These are phyloP conservation scores for Candida rishiriensis DNA, from an alignment of 805 yeast species.

Conservation along the genomic window DNA sequence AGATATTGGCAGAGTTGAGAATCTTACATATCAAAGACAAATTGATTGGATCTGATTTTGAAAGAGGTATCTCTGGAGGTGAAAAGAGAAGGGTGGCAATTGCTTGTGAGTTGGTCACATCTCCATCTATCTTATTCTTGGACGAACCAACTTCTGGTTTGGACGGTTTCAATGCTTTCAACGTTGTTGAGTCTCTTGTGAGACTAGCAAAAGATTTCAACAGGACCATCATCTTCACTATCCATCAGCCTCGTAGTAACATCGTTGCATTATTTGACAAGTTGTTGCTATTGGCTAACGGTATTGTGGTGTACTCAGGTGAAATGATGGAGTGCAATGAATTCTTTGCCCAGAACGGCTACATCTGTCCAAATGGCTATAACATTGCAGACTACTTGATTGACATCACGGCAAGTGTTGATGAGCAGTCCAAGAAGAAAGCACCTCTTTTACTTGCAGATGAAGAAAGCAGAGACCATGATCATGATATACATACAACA, in stretches of 20 bases:
- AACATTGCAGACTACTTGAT: slow-evolving; percentile 92
- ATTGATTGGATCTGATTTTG: slow-evolving; percentile 82
- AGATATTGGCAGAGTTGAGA: slow-evolving; percentile 80
- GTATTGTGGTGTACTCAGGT: slow-evolving; percentile 85
- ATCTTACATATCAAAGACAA: slow-evolving; percentile 80
- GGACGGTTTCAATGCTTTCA: slow-evolving; percentile 89
- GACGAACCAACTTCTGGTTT: slow-evolving; percentile 97
- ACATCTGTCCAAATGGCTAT: slow-evolving; percentile 80
- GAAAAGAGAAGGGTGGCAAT: slow-evolving; percentile 89
- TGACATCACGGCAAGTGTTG: slow-evolving; percentile 69
- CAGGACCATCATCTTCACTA: slow-evolving; percentile 87
- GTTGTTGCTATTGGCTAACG: slow-evolving; percentile 74
- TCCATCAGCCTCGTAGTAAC: slow-evolving; percentile 96
- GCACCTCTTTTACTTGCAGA: slow-evolving; percentile 3
- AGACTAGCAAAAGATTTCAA: slow-evolving; percentile 74
- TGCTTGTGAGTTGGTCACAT: slow-evolving; percentile 88
- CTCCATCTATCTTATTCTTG: slow-evolving; percentile 75
- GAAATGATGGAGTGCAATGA: slow-evolving; percentile 69
- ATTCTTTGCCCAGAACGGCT: slow-evolving; percentile 72
- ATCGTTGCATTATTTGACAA: slow-evolving; percentile 89
- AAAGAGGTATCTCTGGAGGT: slow-evolving; percentile 91
- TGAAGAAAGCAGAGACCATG: slow-evolving; percentile 16
- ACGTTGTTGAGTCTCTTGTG: slow-evolving; percentile 82
- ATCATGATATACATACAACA: slow-evolving; percentile 28
- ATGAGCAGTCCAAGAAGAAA: background rate